Conservation (phyloP, 106 monocot species). For the Platanthera guangdongensis region DNA sequence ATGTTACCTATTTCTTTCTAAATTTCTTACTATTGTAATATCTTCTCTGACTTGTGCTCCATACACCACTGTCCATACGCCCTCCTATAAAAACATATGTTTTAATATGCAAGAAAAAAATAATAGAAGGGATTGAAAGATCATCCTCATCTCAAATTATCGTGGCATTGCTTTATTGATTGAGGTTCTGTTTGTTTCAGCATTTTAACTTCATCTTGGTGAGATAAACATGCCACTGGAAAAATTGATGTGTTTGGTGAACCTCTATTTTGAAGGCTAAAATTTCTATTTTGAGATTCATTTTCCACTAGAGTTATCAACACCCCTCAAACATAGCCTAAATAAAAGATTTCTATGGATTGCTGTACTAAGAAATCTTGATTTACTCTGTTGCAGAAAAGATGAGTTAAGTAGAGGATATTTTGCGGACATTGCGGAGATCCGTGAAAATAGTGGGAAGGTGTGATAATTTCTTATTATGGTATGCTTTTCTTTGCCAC, state of each 20-base stretch:
- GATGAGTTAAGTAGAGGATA: conserved; percentile 68
- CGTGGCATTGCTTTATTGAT: neutral
- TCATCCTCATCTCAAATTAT: neutral
- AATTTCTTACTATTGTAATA: neutral
- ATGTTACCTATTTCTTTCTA: neutral
- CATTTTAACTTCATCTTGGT: too few relatives aligned
- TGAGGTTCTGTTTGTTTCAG: too few relatives aligned
- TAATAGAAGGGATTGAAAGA: neutral
- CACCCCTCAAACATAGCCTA: too few relatives aligned
- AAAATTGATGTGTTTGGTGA: too few relatives aligned
- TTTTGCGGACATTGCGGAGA: conserved; percentile 62
- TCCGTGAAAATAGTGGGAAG: conserved; percentile 58
- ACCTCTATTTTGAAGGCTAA: too few relatives aligned
- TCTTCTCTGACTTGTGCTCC: neutral
- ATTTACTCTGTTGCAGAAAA: conserved; percentile 37
- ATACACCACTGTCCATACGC: neutral
- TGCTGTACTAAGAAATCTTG: neutral
- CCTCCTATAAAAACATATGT: neutral
- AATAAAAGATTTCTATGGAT: neutral
- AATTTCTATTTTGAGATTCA: too few relatives aligned
- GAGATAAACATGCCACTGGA: too few relatives aligned
- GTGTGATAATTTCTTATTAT: conserved; percentile 20
- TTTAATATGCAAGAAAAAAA: neutral
- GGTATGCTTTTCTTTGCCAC: conserved; percentile 6
- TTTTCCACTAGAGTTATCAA: too few relatives aligned